Conservation (phyloP, 129 eudicot genomes). For the carrot (Daucus carota) region DH1_v3.0 NC_030389.2:27433501-27434000, state of each 20-base stretch:
- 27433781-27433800: slow-evolving; percentile 59
- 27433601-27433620: neutral
- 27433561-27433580: neutral
- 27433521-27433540: neutral
- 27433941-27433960: neutral
- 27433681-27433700: neutral
- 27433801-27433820: slow-evolving; percentile 50
- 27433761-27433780: slow-evolving; percentile 48
- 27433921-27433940: slow-evolving; percentile 76
- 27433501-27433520: neutral
- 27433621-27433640: neutral
- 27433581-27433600: neutral
- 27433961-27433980: neutral
- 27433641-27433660: neutral
- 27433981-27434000: neutral
- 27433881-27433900: slow-evolving; percentile 61
- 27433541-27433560: neutral
- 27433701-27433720: neutral
- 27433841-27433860: slow-evolving; percentile 70
- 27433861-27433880: slow-evolving; percentile 44
- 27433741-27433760: slow-evolving; percentile 54
- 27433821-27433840: slow-evolving; percentile 43
- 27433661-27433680: neutral
- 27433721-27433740: neutral
- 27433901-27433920: slow-evolving; percentile 79